Percentiles rank a stretch among this genome's conserved stretches.
Conservation (phyloP, 2,329 filamentous ascomycete species). For the Cordyceps cateniannulata region DNA sequence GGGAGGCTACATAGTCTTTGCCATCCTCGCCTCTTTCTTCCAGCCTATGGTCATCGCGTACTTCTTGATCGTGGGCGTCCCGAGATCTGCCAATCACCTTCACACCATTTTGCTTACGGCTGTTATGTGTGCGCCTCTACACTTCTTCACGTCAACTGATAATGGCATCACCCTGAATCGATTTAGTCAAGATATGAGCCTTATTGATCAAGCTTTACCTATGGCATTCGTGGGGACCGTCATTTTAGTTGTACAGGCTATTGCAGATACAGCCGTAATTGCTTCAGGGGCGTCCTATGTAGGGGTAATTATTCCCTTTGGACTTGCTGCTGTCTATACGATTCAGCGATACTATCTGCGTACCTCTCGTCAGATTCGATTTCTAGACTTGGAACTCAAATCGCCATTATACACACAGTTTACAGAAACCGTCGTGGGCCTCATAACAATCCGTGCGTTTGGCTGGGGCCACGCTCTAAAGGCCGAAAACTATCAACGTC, state of each 20-base stretch:
- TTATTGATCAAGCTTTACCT: constrained; percentile 34
- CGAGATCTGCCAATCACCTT: constrained; percentile 19
- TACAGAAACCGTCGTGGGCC: constrained; percentile 35
- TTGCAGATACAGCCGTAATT: constrained; percentile 27
- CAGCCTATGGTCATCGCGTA: constrained; percentile 15
- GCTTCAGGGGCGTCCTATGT: constrained; percentile 32
- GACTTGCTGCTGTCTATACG: constrained; percentile 33
- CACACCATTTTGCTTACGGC: constrained; percentile 19
- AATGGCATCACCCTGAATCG: constrained; percentile 36
- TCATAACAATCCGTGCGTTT: constrained; percentile 32
- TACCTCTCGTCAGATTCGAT: constrained; percentile 47
- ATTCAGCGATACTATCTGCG: constrained; percentile 48
- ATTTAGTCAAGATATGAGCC: constrained; percentile 37
- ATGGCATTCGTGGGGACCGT: constrained; percentile 24
- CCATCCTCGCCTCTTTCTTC: constrained; percentile 15
- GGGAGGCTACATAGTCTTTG: constrained; percentile 20
- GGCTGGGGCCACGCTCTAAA: constrained; percentile 31
- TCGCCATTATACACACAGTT: constrained; percentile 38
- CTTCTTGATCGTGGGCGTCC: constrained; percentile 20
- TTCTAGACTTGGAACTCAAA: constrained; percentile 38
- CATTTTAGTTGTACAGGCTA: constrained; percentile 14
- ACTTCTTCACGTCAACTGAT: constrained; percentile 35
- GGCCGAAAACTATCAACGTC: constrained; percentile 27
- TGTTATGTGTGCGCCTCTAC: constrained; percentile 29
- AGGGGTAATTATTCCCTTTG: constrained; percentile 35